Evolutionary conservation across 208 protist species (phyloP).

Genomic region (Crithidia thermophila): DNA sequence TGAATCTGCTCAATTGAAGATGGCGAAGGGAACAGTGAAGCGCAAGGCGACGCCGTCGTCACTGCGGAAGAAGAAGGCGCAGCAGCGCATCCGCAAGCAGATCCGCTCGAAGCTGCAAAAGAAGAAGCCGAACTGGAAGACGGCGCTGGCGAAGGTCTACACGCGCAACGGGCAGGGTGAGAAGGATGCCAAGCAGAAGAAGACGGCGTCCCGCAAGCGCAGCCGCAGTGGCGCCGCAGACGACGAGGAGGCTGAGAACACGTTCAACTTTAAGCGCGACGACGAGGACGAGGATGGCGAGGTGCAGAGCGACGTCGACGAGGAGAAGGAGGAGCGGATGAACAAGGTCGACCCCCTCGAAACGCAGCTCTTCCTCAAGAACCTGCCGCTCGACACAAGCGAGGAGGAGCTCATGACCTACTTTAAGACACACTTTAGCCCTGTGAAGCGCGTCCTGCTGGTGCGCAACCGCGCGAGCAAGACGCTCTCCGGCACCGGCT

Average conservation of each 20-base stretch:
- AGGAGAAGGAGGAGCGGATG: slow-evolving; percentile 87
- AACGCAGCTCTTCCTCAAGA: slow-evolving; percentile 90
- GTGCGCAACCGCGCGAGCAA: slow-evolving; percentile 77
- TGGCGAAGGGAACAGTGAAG: slow-evolving; percentile 80
- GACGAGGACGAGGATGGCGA: slow-evolving; percentile 60
- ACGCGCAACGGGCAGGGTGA: slow-evolving; percentile 11
- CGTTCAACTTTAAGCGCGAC: slow-evolving; percentile 39
- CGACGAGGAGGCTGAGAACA: slow-evolving; percentile 37
- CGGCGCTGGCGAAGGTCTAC: slow-evolving; percentile 77
- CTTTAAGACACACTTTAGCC: slow-evolving; percentile 76
- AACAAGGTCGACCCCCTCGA: slow-evolving; percentile 85
- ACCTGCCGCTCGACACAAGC: slow-evolving; percentile 83
- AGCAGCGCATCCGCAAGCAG: slow-evolving; percentile 91
- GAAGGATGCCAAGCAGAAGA: slow-evolving; percentile 35
- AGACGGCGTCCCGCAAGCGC: slow-evolving; percentile 46
- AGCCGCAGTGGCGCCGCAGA: slow-evolving; percentile 24
- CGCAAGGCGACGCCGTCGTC: slow-evolving; percentile 84
- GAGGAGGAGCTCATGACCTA: slow-evolving; percentile 81
- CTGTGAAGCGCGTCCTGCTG: slow-evolving; percentile 82
- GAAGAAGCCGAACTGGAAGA: slow-evolving; percentile 80
- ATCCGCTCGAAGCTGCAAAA: slow-evolving; percentile 73
- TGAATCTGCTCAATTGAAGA: slow-evolving; percentile 17
- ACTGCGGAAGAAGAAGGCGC: slow-evolving; percentile 83
- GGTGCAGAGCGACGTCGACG: slow-evolving; percentile 91
- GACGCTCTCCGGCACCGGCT: slow-evolving; percentile 79